Base-by-base conservation (phyloP, 345 rosid genomes). In the Toxicodendron radicans region DNA sequence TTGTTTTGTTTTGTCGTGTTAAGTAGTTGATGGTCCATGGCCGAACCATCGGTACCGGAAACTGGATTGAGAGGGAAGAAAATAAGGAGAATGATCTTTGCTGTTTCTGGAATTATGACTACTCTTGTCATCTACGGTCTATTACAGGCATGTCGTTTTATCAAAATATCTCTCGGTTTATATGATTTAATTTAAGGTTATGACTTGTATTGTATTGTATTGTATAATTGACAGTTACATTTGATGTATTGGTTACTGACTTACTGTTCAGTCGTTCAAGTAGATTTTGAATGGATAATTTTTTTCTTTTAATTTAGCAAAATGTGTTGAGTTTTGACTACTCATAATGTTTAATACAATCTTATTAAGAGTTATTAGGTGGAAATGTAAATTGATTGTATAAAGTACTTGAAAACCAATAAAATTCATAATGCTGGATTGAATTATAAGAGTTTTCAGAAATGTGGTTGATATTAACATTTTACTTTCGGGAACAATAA, bases 71-170 rank as follows among this genome's bases (percentile, higher is more conserved):
- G 79, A 75, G 89, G 83, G 78, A 83, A 75, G 83, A 90, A 83
- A 81, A 41, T 91, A 74, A 85, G 92, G 91, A 89, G 90, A 87
- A 93, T 87, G 58, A 76, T 86, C 51, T 86, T 95, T 41, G 97
- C 97, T 2, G 96, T 92, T 41, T 38, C 81, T 48, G 97, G 98
- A 75, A 92, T 94, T 87, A 91, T 94, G 97, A 79, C 79, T 68
- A 91, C 98, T 76, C 98, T 94, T 70, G 98, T 94, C 64, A 83
- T 92, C 85, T 94, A 94, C 64, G 98, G 98, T 62, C 82, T 94
- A 81, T 77, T 94, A 51, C 98, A 92, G 97, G 97, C 90, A 68
- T 64, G 58, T 33, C 32, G 41, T 24, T 17, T 10, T 77, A 3
- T 24, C 38, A 38, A 38, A 38, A 0, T 57, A n/a, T 60, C 24